Conservation (phyloP, 805 yeast species). For the Sugiyamaella boreocaroliniensis region DNA sequence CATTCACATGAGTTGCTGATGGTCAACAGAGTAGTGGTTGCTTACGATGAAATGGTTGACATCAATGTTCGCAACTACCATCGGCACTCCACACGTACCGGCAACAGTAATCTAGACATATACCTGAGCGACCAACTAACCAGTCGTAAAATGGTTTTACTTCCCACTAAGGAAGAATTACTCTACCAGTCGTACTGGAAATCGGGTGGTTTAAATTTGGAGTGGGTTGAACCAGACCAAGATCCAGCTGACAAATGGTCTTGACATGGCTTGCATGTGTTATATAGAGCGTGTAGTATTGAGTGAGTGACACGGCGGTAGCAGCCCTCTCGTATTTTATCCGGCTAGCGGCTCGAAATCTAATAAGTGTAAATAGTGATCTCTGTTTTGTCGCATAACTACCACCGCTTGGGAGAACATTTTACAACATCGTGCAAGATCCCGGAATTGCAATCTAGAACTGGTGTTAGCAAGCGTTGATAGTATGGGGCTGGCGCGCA, state of each 20-base stretch:
- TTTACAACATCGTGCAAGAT: too few species aligned
- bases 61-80: neutral
- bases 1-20: neutral
- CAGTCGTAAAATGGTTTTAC: neutral
- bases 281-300: neutral
- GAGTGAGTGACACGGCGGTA: too few species aligned
- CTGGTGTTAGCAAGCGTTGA: too few species aligned
- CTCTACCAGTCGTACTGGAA: neutral
- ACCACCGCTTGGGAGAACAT: too few species aligned
- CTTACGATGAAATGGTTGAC: neutral
- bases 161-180: neutral
- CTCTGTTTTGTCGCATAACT: too few species aligned
- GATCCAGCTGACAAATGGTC: neutral
- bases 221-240: neutral
- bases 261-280: neutral
- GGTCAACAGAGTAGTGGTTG: neutral
- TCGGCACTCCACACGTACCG: neutral
- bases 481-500: too few species aligned
- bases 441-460: too few species aligned
- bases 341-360: too few species aligned
- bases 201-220: neutral
- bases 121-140: neutral
- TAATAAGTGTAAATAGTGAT: too few species aligned
- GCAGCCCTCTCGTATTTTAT: too few species aligned
- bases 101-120: neutral